Evolutionary conservation across 257 asterid species (phyloP), one percentile per base, ranked within the genome.

Genomic region (Solanum dulcamara): DNA sequence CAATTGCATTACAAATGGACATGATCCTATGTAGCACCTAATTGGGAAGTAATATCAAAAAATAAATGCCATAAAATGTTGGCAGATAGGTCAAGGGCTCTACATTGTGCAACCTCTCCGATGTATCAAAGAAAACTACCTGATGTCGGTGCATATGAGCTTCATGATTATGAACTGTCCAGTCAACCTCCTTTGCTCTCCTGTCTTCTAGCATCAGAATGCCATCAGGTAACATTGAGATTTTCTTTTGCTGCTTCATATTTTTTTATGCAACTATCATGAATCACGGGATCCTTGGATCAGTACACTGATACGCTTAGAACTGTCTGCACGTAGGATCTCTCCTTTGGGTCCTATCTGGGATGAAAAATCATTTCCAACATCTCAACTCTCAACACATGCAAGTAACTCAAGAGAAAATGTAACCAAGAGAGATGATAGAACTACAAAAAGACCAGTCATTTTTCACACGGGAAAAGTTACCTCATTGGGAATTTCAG

Each of bases 301-400:
- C 93, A 90, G 85, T 91, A 91, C 89, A 87, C 93, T 85, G 70
- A 93, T 84, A 87, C 92, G 93, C 92, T 90, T 94, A 91, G 92
- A 89, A 90, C 92, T 91, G 84, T 94, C 96, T 50, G 94, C 89
- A 8, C 93, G 97, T 89, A 88, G 86, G 87, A 86, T 91, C 86
- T 91, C 97, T 88, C 94, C 97, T 89, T 91, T 92, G 87, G 66
- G 75, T 91, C 93, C 94, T 77, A 93, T 93, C 96, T 94, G 96
- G 92, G 88, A 89, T 83, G 88, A 88, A 87, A 93, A 84, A 87
- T 86, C 88, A 88, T 87, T 86, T 87, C 64, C 89, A 91, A 88
- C 57, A 87, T 86, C 87, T 85, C 91, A 89, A 89, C 86, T 90
- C 87, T 70, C 60, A 74, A 85, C 85, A 68, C 90, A 81, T 35